A percentile compares a stretch with the other conserved stretches of the same genome.
Conservation (phyloP, 176 grass and related monocot genomes). For the Oropetium thomaeum region DNA sequence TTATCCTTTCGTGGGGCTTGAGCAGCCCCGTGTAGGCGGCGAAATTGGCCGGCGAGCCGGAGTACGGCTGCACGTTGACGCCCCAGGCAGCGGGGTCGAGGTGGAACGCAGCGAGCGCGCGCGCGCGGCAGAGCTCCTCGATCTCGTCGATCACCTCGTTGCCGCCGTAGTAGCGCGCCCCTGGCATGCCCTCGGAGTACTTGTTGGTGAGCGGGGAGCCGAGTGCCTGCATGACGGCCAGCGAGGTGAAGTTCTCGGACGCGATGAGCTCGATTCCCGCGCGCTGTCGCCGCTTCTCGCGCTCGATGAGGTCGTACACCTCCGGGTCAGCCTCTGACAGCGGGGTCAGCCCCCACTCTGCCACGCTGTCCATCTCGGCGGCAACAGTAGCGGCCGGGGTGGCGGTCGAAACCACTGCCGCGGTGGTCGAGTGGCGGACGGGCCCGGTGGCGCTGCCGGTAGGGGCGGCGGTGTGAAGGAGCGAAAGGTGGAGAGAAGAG, state of each 20-base stretch:
- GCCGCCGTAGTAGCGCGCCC: slow-evolving; percentile 85
- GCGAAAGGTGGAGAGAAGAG: background rate
- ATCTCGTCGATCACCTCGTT: slow-evolving; percentile 96
- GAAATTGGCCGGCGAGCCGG: slow-evolving; percentile 95
- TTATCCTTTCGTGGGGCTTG: slow-evolving; percentile 95
- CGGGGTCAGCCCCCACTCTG: slow-evolving; percentile 61
- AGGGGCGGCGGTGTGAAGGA: background rate
- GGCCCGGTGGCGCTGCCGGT: background rate
- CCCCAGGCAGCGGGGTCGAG: slow-evolving; percentile 71
- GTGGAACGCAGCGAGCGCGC: slow-evolving; percentile 72
- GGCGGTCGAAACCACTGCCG: background rate
- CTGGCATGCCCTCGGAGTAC: slow-evolving; percentile 99
- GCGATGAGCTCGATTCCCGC: slow-evolving; percentile 98
- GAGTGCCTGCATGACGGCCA: slow-evolving; percentile 92
- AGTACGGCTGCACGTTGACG: slow-evolving; percentile 99
- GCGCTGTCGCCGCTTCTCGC: slow-evolving; percentile 87
- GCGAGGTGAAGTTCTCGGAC: slow-evolving; percentile 98
- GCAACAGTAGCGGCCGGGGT: background rate
- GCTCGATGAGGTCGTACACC: slow-evolving; percentile 80
- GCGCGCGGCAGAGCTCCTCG: slow-evolving; percentile 79
- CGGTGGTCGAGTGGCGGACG: background rate
- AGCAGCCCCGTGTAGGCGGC: slow-evolving; percentile 95
- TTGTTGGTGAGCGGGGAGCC: slow-evolving; percentile 93
- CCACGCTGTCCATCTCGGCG: slow-evolving; percentile 65
- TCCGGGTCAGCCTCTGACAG: slow-evolving; percentile 54